Evolutionary conservation across 1,284 basidiomycete genomes (phyloP).

Genomic region (Golubevia sp.): DNA sequence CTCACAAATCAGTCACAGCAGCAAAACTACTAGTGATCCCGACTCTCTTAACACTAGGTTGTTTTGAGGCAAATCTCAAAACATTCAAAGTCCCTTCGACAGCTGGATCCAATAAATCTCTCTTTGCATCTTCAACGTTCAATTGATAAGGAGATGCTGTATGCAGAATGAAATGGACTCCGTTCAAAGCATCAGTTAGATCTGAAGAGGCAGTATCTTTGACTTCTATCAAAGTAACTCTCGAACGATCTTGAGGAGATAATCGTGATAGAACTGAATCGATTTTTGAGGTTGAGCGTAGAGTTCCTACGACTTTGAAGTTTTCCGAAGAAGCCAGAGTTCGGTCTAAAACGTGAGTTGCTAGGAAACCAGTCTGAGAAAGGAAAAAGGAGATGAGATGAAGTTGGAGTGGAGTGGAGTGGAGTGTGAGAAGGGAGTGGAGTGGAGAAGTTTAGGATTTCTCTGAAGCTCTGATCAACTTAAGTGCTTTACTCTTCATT

Average conservation of each 20-base stretch:
- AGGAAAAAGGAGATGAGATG: too few species aligned
- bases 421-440: too few species aligned
- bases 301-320: conserved; percentile 45
- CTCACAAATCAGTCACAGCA: conserved; percentile 32
- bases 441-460: too few species aligned
- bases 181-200: conserved; percentile 48
- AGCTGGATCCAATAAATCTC: conserved; percentile 59
- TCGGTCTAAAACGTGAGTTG: conserved; percentile 40
- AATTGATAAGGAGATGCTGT: conserved; percentile 33
- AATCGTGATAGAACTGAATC: conserved; percentile 34
- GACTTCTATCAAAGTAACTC: conserved; percentile 48
- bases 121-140: conserved; percentile 48
- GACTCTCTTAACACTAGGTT: conserved; percentile 32
- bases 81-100: conserved; percentile 59
- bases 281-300: conserved; percentile 33
- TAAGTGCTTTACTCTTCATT: too few species aligned
- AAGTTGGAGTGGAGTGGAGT: too few species aligned
- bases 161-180: conserved; percentile 32
- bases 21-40: conserved; percentile 48
- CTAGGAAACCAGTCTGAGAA: conserved; percentile 51
- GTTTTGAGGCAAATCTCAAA: conserved; percentile 34
- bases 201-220: conserved; percentile 57
- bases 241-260: conserved; percentile 16
- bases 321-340: conserved; percentile 29
- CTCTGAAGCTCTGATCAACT: too few species aligned